Evolutionary conservation across 768 basidiomycete species (phyloP).

Genomic region (Suillus alpinus): DNA sequence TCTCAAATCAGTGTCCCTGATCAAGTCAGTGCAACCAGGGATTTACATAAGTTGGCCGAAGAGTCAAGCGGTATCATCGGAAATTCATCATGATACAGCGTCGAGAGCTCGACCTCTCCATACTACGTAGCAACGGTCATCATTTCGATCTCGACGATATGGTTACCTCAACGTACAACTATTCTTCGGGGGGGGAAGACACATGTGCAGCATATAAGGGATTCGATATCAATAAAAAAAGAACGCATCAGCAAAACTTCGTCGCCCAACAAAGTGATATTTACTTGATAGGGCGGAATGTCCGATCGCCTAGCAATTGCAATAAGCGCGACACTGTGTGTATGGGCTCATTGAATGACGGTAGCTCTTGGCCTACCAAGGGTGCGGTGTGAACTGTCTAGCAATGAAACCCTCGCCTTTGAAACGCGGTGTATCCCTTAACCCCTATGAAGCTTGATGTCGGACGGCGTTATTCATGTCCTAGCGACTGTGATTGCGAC

Average conservation of each 20-base stretch:
- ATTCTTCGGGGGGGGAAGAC: neutral
- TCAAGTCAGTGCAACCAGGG: neutral
- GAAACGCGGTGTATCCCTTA: neutral
- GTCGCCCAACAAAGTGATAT: neutral
- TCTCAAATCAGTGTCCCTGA: neutral
- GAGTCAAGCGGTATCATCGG: neutral
- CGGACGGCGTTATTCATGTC: neutral
- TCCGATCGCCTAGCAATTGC: neutral
- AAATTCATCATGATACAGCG: neutral
- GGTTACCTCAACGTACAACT: neutral
- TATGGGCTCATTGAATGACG: neutral
- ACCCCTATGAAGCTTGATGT: neutral
- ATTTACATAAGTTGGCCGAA: neutral
- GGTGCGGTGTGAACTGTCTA: neutral
- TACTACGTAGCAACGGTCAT: neutral
- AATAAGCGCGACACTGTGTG: neutral
- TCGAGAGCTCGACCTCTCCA: neutral
- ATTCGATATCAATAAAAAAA: neutral
- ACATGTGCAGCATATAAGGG: neutral
- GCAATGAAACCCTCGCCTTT: neutral
- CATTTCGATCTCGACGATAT: neutral
- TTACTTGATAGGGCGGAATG: neutral
- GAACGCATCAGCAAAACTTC: constrained; percentile 1
- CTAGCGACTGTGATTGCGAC: neutral
- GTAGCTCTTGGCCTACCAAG: neutral